A percentile compares a stretch with the other conserved stretches of the same genome.
Conservation (phyloP, 495 filamentous ascomycete genomes). For the Daldinia caldariorum region DNA sequence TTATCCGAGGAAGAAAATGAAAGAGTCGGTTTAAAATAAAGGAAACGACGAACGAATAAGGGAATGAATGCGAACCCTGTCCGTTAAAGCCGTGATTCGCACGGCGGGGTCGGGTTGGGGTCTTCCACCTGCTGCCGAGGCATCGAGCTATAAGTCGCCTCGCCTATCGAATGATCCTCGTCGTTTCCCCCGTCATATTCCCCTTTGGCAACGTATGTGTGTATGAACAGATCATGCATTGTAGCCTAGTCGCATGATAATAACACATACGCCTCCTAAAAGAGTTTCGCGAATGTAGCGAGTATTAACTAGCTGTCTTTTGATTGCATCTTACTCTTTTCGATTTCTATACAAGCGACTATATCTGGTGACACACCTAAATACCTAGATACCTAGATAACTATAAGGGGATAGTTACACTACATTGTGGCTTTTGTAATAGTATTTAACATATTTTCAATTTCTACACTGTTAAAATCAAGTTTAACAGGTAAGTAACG, state of each 20-base stretch:
- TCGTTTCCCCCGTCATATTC: neutral
- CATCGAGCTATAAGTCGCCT: neutral
- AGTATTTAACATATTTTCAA: too few relatives aligned
- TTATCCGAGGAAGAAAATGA: too few relatives aligned
- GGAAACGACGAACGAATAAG: too few relatives aligned
- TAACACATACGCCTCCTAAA: neutral
- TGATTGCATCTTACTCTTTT: neutral
- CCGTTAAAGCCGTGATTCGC: conserved; percentile 9
- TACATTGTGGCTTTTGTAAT: too few relatives aligned
- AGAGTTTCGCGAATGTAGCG: neutral
- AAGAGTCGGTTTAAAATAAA: too few relatives aligned
- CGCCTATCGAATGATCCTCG: conserved; percentile 8
- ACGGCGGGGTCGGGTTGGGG: conserved; percentile 4
- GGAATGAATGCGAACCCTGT: conserved; percentile 1
- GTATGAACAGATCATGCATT: neutral
- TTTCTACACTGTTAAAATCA: too few relatives aligned
- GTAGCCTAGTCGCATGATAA: neutral
- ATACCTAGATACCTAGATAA: too few relatives aligned
- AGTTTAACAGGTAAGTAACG: too few relatives aligned
- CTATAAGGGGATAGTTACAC: too few relatives aligned
- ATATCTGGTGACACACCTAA: neutral
- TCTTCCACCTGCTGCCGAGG: conserved; percentile 15
- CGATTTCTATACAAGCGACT: too few relatives aligned
- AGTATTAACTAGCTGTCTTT: neutral
- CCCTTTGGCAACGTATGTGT: neutral